Conservation (phyloP, 352 stramenopile species). For the Pythium phragmitis region DNA sequence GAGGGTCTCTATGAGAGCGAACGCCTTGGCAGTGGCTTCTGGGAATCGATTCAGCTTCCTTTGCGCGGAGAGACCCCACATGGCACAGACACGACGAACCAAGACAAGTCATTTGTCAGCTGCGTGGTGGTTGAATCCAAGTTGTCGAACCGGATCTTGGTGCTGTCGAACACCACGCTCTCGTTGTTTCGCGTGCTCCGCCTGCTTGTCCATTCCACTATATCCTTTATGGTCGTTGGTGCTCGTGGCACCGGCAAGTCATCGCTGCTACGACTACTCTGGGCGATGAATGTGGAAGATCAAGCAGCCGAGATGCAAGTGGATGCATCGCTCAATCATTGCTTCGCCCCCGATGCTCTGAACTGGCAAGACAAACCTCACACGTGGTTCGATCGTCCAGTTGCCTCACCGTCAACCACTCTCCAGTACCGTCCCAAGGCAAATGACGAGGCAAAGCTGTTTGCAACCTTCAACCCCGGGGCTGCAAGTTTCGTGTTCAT, state of each 20-base stretch:
- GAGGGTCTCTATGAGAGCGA: conserved; percentile 39
- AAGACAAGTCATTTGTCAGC: conserved; percentile 7
- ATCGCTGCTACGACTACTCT: conserved; percentile 43
- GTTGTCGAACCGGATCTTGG: conserved; percentile 34
- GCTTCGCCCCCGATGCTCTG: conserved; percentile 36
- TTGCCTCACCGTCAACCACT: neutral
- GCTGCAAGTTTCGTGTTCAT: conserved; percentile 46
- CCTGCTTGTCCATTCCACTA: conserved; percentile 34
- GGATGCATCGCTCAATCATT: conserved; percentile 47
- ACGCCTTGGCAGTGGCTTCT: conserved; percentile 36
- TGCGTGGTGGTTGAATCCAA: conserved; percentile 30
- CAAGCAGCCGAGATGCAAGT: conserved; percentile 40
- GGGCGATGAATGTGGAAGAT: conserved; percentile 37
- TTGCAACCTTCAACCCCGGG: conserved; percentile 25
- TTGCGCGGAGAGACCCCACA: conserved; percentile 8
- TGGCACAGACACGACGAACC: neutral
- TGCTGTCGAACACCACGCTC: conserved; percentile 28
- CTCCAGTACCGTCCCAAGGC: conserved; percentile 22
- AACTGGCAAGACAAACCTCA: conserved; percentile 47
- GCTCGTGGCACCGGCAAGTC: conserved; percentile 50
- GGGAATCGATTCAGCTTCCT: conserved; percentile 31
- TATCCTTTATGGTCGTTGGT: conserved; percentile 50
- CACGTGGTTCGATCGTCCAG: conserved; percentile 40
- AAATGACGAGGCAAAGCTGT: conserved; percentile 43
- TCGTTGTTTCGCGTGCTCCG: conserved; percentile 39